Base-by-base conservation (phyloP, 139 green algal genomes). In the Coccomyxa sp. region DNA sequence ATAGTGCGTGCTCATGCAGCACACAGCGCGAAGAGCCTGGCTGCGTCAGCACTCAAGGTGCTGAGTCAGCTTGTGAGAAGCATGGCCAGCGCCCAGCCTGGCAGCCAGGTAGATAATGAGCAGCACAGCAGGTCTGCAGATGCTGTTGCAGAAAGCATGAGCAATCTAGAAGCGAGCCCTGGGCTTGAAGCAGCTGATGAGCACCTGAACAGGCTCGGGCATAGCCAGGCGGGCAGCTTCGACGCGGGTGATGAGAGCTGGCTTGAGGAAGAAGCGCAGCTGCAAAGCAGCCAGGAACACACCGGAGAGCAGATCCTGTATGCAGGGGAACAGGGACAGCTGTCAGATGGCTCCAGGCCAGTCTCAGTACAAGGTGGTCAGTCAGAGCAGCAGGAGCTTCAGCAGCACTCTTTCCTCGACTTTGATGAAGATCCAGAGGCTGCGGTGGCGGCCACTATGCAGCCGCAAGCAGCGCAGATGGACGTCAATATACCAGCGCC, bases 391-490 rank as follows among this genome's bases (percentile, higher is more conserved):
- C 50, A 31, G 50, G 50, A 64, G 50, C 50, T 22, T 18, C 50
- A 64, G 50, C 50, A 31, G 50, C 50, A 64, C 2, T 22, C 50
- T 3, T 64, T 64, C 50, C 27, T 64, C 18, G 50, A 64, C 50
- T 64, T 64, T 64, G 50, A 64, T 64, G 50, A 64, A 22, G 50
- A 64, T 18, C 18, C 50, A 39, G 27, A 27, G 1, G 64, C 50
- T 64, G 50, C 50, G 50, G 50, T 64, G 50, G 14, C 16, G 50
- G 50, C 50, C 50, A 64, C 14, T 16, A 12, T 16, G 16, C 14
- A 64, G 12, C 50, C 16, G 50, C 79, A 83, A n/a, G 79, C 73
- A 9, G 79, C n/a, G n/a, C n/a, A n/a, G n/a, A n/a, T n/a, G n/a
- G n/a, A n/a, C n/a, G n/a, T n/a, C n/a, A n/a, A n/a, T n/a, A n/a